A percentile compares a stretch with the other conserved stretches of the same genome.
These are phyloP conservation scores for Arabidopsis lyrata DNA, from an alignment of 441 rosid genomes.

Conservation along the genomic window DNA sequence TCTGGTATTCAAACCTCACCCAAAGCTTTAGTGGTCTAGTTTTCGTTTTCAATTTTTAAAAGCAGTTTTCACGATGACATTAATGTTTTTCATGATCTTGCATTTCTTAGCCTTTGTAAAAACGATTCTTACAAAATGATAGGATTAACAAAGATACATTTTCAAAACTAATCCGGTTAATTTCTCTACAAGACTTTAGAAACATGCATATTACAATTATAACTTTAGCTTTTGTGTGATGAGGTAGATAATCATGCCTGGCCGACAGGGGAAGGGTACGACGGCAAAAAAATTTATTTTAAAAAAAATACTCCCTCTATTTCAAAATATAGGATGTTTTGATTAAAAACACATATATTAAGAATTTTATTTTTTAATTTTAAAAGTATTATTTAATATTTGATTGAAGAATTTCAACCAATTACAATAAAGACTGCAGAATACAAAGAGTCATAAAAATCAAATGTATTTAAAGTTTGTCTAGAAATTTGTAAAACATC, in stretches of 20 bases:
- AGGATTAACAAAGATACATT: neutral
- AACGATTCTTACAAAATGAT: neutral
- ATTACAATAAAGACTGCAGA: no score
- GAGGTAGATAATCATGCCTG: neutral
- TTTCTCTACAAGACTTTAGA: neutral
- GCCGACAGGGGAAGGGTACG: no score
- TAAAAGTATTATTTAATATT: no score
- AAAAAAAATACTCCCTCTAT: no score
- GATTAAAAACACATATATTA: no score
- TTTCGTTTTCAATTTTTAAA: neutral
- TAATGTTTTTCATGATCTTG: neutral
- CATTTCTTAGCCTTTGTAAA: neutral
- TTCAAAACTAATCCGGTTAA: neutral
- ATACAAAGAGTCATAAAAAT: no score
- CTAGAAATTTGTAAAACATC: no score
- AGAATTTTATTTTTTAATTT: no score
- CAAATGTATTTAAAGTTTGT: no score
- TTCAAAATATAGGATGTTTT: no score
- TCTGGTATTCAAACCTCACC: neutral
- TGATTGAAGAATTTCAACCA: no score
- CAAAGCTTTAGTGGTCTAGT: neutral
- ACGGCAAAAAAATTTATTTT: no score
- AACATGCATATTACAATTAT: slow-evolving; percentile 5
- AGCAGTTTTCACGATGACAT: neutral
- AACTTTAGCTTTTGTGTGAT: neutral